phyloP scores from a whole-genome alignment of 2,329 filamentous ascomycete genomes.

The Nemania bipapillata region DNA sequence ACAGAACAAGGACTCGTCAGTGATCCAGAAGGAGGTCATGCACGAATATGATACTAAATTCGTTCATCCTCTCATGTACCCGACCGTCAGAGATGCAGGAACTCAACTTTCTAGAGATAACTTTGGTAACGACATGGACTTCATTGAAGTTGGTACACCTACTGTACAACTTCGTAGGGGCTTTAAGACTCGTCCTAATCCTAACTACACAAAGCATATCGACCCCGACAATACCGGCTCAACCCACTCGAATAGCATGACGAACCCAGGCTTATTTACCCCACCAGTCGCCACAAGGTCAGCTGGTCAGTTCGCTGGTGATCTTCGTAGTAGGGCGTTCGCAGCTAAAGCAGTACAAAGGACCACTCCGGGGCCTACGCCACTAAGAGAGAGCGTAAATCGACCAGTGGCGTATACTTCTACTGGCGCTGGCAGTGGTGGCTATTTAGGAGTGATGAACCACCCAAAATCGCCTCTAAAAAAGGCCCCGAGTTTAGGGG shows the following conservation, averaged over 20 bases:
- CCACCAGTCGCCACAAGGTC: conserved; percentile 51
- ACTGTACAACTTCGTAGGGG: conserved; percentile 74
- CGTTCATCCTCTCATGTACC: conserved; percentile 88
- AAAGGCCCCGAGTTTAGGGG: conserved; percentile 74
- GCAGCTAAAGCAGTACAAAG: conserved; percentile 79
- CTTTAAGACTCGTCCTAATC: conserved; percentile 85
- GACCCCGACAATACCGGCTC: conserved; percentile 67
- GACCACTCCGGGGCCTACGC: conserved; percentile 73
- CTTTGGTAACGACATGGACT: conserved; percentile 56
- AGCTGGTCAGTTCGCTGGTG: conserved; percentile 52
- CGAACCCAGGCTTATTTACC: conserved; percentile 58
- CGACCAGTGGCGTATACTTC: conserved; percentile 40
- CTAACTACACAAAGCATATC: conserved; percentile 78
- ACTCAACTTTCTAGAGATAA: conserved; percentile 75
- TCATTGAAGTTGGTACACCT: conserved; percentile 64
- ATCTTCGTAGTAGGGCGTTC: conserved; percentile 52
- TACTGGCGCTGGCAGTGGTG: conserved; percentile 62
- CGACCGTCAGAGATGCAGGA: conserved; percentile 78
- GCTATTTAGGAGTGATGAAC: conserved; percentile 81
- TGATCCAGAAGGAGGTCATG: conserved; percentile 91
- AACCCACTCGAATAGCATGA: conserved; percentile 52
- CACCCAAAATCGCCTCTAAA: conserved; percentile 85
- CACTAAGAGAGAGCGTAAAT: conserved; percentile 43
- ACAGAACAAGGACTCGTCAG: conserved; percentile 82
- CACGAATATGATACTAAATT: conserved; percentile 97